Percentiles rank a stretch among this genome's conserved stretches.
These are phyloP conservation scores for Aspergillus oerlinghausenensis DNA, from an alignment of 2,329 filamentous ascomycete species.

Conservation along the genomic window DNA sequence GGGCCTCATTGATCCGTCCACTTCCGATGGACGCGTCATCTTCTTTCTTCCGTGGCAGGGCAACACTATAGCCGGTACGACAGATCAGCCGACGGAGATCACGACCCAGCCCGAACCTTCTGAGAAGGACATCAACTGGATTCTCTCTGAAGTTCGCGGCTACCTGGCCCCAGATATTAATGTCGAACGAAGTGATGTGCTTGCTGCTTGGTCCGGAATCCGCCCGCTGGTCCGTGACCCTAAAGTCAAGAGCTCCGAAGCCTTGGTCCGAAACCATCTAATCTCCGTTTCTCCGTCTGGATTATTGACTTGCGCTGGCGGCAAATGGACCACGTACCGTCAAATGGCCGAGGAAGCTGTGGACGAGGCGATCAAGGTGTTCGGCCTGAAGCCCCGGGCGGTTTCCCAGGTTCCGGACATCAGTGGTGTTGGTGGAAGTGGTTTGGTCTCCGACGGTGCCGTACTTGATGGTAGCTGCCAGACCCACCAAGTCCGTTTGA, in stretches of 20 bases:
- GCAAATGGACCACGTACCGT: constrained; percentile 90
- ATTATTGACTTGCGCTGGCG: constrained; percentile 77
- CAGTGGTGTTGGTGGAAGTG: constrained; percentile 66
- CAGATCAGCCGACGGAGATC: constrained; percentile 71
- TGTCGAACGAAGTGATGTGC: constrained; percentile 78
- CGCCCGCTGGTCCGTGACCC: constrained; percentile 81
- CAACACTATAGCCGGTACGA: constrained; percentile 86
- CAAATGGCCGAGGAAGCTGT: constrained; percentile 91
- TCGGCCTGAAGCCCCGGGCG: constrained; percentile 57
- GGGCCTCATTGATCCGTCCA: constrained; percentile 81
- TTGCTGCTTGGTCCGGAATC: constrained; percentile 86
- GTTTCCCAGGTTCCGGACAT: constrained; percentile 61
- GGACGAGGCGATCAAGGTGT: constrained; percentile 69
- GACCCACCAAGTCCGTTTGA: constrained; percentile 74
- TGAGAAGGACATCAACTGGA: constrained; percentile 84
- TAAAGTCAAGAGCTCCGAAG: constrained; percentile 79
- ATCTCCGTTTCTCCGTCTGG: constrained; percentile 75
- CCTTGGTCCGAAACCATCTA: constrained; percentile 80
- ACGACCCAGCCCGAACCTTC: constrained; percentile 69
- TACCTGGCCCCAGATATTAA: constrained; percentile 82
- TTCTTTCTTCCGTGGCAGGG: constrained; percentile 94
- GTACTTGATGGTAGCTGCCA: constrained; percentile 70
- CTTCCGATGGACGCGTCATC: constrained; percentile 83
- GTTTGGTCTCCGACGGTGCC: constrained; percentile 66
- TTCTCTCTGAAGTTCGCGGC: constrained; percentile 74